These are phyloP conservation scores for Cocos nucifera DNA, from an alignment of 176 grass and related monocot species.

Conservation along the genomic window DNA sequence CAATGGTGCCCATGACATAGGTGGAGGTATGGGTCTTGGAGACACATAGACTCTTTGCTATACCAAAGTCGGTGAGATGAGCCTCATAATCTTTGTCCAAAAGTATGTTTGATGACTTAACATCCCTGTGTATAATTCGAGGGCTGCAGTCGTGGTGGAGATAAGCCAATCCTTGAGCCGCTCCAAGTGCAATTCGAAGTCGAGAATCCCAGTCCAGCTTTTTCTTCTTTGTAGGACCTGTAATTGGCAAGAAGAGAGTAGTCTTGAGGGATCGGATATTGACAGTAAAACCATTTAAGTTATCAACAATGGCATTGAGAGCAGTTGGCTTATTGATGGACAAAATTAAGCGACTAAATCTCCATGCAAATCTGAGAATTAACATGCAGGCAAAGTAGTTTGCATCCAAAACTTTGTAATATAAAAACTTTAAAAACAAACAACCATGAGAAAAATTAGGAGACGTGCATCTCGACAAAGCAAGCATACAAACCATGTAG, in stretches of 20 bases:
- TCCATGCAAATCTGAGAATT: neutral
- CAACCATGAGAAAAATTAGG: too few species aligned
- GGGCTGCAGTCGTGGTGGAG: slow-evolving; percentile 89
- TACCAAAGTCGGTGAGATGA: slow-evolving; percentile 85
- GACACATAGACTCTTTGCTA: slow-evolving; percentile 74
- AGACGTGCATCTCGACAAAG: too few species aligned
- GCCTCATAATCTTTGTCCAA: slow-evolving; percentile 72
- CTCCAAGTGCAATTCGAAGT: slow-evolving; percentile 62
- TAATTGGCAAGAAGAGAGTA: neutral
- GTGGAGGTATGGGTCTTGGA: slow-evolving; percentile 89
- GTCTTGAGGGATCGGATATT: too few species aligned
- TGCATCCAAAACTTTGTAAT: too few species aligned
- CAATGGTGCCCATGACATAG: slow-evolving; percentile 92
- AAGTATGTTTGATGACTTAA: slow-evolving; percentile 89
- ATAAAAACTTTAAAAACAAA: too few species aligned
- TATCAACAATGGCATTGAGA: too few species aligned
- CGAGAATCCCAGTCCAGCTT: slow-evolving; percentile 70
- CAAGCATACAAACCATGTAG: slow-evolving; percentile 55
- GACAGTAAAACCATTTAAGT: too few species aligned
- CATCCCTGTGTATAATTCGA: slow-evolving; percentile 76
- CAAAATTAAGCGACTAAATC: neutral
- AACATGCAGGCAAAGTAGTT: too few species aligned
- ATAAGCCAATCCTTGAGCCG: slow-evolving; percentile 84
- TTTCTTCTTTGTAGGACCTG: slow-evolving; percentile 66
- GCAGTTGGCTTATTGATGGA: too few species aligned